Evolutionary conservation across 306 rosid species (phyloP), one percentile per base, ranked within the genome.

Genomic region (Urtica urens): DNA sequence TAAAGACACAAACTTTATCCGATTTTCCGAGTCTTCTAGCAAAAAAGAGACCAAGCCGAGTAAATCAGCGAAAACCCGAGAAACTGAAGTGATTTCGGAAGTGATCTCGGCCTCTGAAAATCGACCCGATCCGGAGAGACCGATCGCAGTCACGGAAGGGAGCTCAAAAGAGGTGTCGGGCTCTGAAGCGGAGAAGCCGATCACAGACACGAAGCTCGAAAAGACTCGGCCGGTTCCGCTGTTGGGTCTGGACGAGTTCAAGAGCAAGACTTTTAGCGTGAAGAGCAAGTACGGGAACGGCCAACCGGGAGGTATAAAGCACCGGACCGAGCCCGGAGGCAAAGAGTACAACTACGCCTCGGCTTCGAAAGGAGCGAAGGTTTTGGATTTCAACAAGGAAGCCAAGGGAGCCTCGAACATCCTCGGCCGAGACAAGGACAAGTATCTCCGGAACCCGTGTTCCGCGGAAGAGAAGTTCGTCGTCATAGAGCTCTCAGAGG

Each of bases 301-400:
- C 38, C 72, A 63, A 45, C 56, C 85, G 54, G 78, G 72, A 72
- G 72, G 57, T 53, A 64, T 80, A 35, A 78, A 59, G 53, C 99
- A 77, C 49, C 79, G 94, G 70, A 75, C 79, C 45, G 96, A 92
- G 70, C 94, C 96, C 44, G 83, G 88, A 28, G 99, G 99, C 35
- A 71, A 77, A 37, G 83, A 77, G 62, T 75, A 85, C 76, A 92
- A 92, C 63, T 85, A 85, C 64, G 99, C 99, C 28, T 92, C 93
- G 4, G 93, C 85, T 19, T 77, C 99, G n/a, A 92, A 92, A 69
- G 99, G 99, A 57, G 92, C 96, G n/a, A 92, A 85, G 73, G 86
- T 92, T 41, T 75, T 92, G 75, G 86, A 75, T 68, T 85, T 78
- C 48, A 92, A 85, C 73, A 92, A 82, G 80, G 99, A 92, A 85